Base-by-base conservation (phyloP, 768 basidiomycete genomes). In the Suillus variegatus region DNA sequence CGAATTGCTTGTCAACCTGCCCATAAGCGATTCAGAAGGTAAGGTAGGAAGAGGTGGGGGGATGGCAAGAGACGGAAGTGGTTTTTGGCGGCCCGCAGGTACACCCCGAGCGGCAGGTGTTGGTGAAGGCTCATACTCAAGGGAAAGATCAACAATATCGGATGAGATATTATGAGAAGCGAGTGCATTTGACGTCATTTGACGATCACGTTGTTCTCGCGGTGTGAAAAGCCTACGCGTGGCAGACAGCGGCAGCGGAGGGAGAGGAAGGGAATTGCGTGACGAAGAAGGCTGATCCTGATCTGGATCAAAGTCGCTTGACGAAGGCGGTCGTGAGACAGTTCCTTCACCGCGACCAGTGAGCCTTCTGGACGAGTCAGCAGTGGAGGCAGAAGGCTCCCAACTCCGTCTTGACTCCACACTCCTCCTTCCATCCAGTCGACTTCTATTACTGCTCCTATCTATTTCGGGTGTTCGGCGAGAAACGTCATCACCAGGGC, bases 21-120 rank as follows among this genome's bases (percentile, higher is more conserved):
- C 69, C 22, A 79, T 69, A 14, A 77, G 68, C 1, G 83, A 80
- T 72, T 91, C 89, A 2, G 88, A 88, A 0, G 87, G 87, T 12
- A 88, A 80, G 28, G 80, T 78, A 1, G 88, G 83, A 2, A 89
- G 78, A 0, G 89, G 86, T 51, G 85, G 84, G 0, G 89, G 86
- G 4, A 88, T 85, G 2, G 82, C 68, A 28, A 89, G 71, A 9
- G 84, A 75, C 3, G 86, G 82, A 6, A 88, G 72, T 2, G 80
- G 77, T 56, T 83, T 82, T 20, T 77, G 74, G 41, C 82, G 81
- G n/a, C 85, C 85, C 6, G 32, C 65, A 20, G 54, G 72, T 32
- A 72, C 70, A 36, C 74, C 71, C 49, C 82, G 77, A 16, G 80
- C 74, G 3, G 70, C 75, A 3, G 84, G 82, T 6, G 83, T 84